Base-by-base conservation (phyloP, 805 yeast species). In the Dipodascopsis uninucleata region DNA sequence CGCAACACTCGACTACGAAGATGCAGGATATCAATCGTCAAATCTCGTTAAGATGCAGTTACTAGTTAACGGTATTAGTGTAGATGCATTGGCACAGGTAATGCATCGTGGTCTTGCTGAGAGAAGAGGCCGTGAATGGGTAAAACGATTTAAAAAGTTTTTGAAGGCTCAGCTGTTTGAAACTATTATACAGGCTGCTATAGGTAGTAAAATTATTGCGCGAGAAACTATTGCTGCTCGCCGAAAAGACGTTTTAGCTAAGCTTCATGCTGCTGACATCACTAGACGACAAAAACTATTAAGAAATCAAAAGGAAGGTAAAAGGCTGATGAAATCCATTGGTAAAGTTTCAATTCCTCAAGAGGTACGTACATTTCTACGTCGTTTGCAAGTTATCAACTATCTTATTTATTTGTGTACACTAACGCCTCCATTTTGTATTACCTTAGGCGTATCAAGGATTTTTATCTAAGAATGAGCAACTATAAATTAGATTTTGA, bases 1-100 rank as follows among this genome's bases (percentile, higher is more conserved):
- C 65, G 97, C 96, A 0, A 85, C 96, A 0, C 70, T 90, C 41
- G 97, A 90, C 66, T 90, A 90, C 60, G 97, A 93, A 57, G 97
- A 90, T 60, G 80, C 83, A 3, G 98, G 97, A 0, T 90, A 88
- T 66, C 74, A 70, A 53, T 75, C 77, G 26, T 78, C 94, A 1
- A 88, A 85, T 59, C 78, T 90, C 18, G 88, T 85, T 26, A 93
- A 90, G 60, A 68, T 90, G 68, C 97, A 90, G 61, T 71, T 93
- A 35, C 70, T 90, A 45, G 95, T 90, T 3, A 93, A 90, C 62
- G 96, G 96, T 2, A 77, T 71, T 34, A 78, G 95, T 17, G 83
- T 90, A 28, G 98, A 90, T 68, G 97, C 97, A 0, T 71, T 90
- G 39, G 86, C 97, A 0, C 89, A 85, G 41, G 89, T 90, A 3